phyloP scores from a whole-genome alignment of 768 basidiomycete species.

The Hortiboletus flavorubellus region DNA sequence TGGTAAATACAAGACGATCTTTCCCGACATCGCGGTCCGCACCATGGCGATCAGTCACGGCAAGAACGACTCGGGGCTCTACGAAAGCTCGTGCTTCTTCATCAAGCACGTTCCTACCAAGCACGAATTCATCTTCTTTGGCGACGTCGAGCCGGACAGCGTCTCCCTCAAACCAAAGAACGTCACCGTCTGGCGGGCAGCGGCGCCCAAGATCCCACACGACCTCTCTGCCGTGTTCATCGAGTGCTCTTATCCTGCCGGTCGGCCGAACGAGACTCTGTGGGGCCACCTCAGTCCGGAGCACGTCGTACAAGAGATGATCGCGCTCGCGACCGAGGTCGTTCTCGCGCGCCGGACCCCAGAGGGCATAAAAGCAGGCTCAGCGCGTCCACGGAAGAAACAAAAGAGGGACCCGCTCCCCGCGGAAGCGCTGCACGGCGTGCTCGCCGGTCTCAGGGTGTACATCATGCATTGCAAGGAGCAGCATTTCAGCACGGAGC shows the following conservation, averaged over 20 bases:
- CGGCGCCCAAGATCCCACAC: conserved; percentile 72
- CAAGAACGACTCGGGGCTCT: conserved; percentile 47
- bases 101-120: conserved; percentile 59
- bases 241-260: conserved; percentile 87
- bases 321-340: conserved; percentile 65
- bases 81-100: conserved; percentile 85
- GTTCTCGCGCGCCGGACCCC: conserved; percentile 40
- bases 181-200: conserved; percentile 72
- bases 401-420: conserved; percentile 37
- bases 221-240: conserved; percentile 81
- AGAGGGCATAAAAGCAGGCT: conserved; percentile 17
- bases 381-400: conserved; percentile 32
- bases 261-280: conserved; percentile 60
- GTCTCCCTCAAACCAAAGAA: conserved; percentile 61
- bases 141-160: conserved; percentile 88
- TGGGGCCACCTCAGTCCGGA: conserved; percentile 88
- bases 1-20: conserved; percentile 49
- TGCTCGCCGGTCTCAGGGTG: conserved; percentile 59
- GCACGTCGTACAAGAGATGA: conserved; percentile 74
- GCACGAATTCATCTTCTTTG: conserved; percentile 88
- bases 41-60: conserved; percentile 76
- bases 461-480: conserved; percentile 91
- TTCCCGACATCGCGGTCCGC: conserved; percentile 57
- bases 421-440: conserved; percentile 45
- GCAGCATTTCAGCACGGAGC: conserved; percentile 48